Percentiles rank a stretch among this genome's conserved stretches.
Evolutionary conservation across 2,329 filamentous ascomycete genomes (phyloP).

Genomic region (Penicillium sp.): DNA sequence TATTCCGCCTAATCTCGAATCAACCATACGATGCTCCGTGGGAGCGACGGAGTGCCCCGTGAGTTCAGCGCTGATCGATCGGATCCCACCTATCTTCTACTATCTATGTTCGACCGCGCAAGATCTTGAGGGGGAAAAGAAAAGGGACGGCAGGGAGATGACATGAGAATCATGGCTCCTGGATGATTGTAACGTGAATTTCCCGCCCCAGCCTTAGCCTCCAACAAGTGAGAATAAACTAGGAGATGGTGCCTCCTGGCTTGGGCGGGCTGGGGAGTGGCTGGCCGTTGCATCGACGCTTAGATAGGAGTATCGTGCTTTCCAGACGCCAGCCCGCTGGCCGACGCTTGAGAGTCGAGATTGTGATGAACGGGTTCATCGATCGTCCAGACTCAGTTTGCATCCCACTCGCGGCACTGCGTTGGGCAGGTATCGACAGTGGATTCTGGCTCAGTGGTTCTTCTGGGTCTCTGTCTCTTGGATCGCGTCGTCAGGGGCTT

Average conservation of each 20-base stretch:
- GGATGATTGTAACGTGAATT: slow-evolving; percentile 7
- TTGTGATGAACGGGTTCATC: neutral
- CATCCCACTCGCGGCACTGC: slow-evolving; percentile 21
- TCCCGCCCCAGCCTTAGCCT: slow-evolving; percentile 10
- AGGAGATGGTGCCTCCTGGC: neutral
- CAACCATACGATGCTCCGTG: slow-evolving; percentile 6
- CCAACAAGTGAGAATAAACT: neutral
- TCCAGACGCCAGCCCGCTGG: neutral
- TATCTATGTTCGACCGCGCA: neutral
- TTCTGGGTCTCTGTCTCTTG: neutral
- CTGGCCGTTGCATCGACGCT: slow-evolving; percentile 13
- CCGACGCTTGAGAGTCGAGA: neutral
- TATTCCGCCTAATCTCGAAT: neutral
- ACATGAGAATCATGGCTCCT: neutral
- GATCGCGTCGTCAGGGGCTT: slow-evolving; percentile 10
- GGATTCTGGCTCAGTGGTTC: slow-evolving; percentile 9
- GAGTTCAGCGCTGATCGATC: slow-evolving; percentile 17
- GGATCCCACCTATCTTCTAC: slow-evolving; percentile 15
- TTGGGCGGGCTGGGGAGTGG: slow-evolving; percentile 13
- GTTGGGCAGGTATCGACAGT: slow-evolving; percentile 23
- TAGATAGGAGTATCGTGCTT: neutral
- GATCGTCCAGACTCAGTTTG: slow-evolving; percentile 9
- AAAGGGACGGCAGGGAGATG: slow-evolving; percentile 12
- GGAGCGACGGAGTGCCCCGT: slow-evolving; percentile 12
- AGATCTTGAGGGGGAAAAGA: neutral